Base-by-base conservation (phyloP, 2,329 filamentous ascomycete genomes). In the Pyrenochaeta sp. region DNA sequence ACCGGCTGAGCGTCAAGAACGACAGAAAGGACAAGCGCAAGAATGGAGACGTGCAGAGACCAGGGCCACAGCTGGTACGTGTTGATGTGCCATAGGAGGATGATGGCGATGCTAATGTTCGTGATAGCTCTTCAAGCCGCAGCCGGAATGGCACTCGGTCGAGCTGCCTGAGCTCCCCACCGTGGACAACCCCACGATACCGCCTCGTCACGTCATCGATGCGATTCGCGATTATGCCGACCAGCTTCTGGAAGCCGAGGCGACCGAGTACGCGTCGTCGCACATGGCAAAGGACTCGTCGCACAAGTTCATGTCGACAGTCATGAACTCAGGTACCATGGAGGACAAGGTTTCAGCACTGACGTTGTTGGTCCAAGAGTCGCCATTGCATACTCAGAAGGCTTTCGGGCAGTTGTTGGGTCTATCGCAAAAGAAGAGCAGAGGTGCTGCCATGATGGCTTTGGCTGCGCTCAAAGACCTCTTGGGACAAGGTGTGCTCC, bases 321-420 rank as follows among this genome's bases (percentile, higher is more conserved):
- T 99, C 76, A 97, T 98, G 91, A 84, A 92, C 9, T 96, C 93
- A 1, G 95, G 95, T 83, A 99, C 96, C 9, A 86, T 98, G 68
- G 96, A 93, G 54, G 95, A 99, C 77, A 98, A 97, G 77, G 90
- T 98, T 43, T 99, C 95, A 2, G 96, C 95, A 3, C 83, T 99
- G 72, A 99, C 95, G 4, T 83, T 99, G 67, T 91, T 95, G 54
- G 89, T 97, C 12, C 96, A 99, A 80, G 95, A 99, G 78, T 98
- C 96, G 8, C 95, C 95, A 19, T 81, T 98, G 50, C 95, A 99
- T 78, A 98, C 93, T 61, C 89, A 88, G 62, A 94, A 95, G 73
- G 91, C 93, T 0, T 88, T 98, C 61, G 94, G 98, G 68, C 92
- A 88, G 61, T 82, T 99, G 46, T 83, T 98, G 65, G 86, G 81